A percentile compares a stretch with the other conserved stretches of the same genome.
phyloP scores from a whole-genome alignment of 495 filamentous ascomycete species.

The Sphaerosporella brunnea region DNA sequence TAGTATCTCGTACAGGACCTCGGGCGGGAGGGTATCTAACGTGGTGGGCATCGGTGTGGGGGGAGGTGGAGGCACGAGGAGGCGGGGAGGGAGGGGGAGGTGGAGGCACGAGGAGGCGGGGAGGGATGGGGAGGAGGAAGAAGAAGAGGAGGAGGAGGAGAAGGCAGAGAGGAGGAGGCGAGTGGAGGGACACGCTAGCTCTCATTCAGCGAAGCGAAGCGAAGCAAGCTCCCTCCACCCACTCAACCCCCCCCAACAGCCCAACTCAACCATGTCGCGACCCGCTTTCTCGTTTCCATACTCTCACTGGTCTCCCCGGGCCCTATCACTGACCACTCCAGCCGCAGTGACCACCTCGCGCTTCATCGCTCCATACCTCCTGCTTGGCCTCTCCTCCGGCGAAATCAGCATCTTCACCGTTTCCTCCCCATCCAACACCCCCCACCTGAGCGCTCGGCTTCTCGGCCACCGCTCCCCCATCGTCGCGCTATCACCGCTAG shows the following conservation, averaged over 20 bases:
- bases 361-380: slow-evolving; percentile 9
- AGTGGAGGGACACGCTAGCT: too few species aligned
- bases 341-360: slow-evolving; percentile 10
- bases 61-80: neutral
- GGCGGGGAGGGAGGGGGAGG: too few species aligned
- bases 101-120: too few species aligned
- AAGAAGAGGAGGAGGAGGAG: too few species aligned
- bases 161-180: too few species aligned
- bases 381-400: slow-evolving; percentile 20
- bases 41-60: neutral
- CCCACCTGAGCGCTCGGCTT: slow-evolving; percentile 11
- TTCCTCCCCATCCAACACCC: neutral
- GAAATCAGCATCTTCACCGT: slow-evolving; percentile 10
- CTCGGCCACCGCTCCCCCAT: slow-evolving; percentile 13
- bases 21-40: neutral
- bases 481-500: slow-evolving; percentile 9
- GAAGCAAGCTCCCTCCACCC: too few species aligned
- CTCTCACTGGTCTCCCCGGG: slow-evolving; percentile 15
- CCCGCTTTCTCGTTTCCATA: slow-evolving; percentile 21
- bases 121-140: too few species aligned
- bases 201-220: too few species aligned
- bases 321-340: slow-evolving; percentile 6
- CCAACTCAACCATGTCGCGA: slow-evolving; percentile 18
- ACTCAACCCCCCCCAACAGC: too few species aligned
- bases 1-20: neutral